Base-by-base conservation (phyloP, 352 stramenopile species). In the Aphanomyces euteiches region DNA sequence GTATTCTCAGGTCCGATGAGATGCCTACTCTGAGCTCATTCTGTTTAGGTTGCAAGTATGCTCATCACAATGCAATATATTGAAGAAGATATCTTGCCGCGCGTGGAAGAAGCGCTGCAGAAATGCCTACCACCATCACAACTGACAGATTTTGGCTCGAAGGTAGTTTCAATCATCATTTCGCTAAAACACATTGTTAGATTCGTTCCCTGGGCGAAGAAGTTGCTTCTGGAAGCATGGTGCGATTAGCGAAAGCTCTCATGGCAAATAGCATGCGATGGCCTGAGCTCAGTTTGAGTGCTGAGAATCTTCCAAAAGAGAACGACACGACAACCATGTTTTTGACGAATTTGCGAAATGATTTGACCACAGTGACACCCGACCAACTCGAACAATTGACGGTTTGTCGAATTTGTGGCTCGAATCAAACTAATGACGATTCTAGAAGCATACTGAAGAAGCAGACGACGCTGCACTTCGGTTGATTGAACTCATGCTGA, bases 401-500 rank as follows among this genome's bases (percentile, higher is more conserved):
- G 19, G 64, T 70, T 28, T 28, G 2, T 28, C 28, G 28, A 28
- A 63, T 28, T 38, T 38, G n/a, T 12, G 19, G 5, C 40, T 37
- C 37, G 1, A 12, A 19, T 56, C n/a, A 48, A 19, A 17, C 5
- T 19, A 40, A 12, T 72, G 17, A 41, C 19, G 10, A 37, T 39
- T 12, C 5, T 41, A 61, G 54, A 19, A 37, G 43, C 54, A 61
- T 17, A 37, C n/a, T 7, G n/a, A 61, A 28, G 54, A 57, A 37
- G 39, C 21, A 17, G 65, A 73, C 19, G 60, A 74, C 12, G 67
- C 83, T 40, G 69, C 74, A 8, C 75, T 72, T 12, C 79, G 90
- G 72, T 74, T 89, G 36, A 47, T 90, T 3, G 72, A 82, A 56
- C 71, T 77, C 17, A 71, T 91, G 71, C 67, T 93, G 21, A 57